Evolutionary conservation across 2,329 filamentous ascomycete genomes (phyloP).

Genomic region (Neonectria hederae): DNA sequence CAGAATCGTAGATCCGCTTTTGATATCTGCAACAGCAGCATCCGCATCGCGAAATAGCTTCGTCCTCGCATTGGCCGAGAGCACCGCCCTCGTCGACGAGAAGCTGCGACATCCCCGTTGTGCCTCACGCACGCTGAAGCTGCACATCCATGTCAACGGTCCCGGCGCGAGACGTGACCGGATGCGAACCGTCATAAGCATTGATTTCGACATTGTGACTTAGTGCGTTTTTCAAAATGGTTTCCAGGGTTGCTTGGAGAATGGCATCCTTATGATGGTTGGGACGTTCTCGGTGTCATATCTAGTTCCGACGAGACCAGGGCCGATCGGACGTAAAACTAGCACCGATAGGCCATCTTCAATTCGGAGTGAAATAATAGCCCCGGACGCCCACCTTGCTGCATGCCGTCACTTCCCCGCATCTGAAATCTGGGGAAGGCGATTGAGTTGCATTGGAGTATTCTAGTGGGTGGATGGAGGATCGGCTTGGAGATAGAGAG

Average conservation of each 20-base stretch:
- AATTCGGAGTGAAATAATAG: slow-evolving; percentile 13
- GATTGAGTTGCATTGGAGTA: neutral
- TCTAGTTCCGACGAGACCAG: slow-evolving; percentile 10
- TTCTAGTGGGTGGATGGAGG: neutral
- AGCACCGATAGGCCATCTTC: slow-evolving; percentile 2
- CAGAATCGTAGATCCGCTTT: slow-evolving; percentile 75
- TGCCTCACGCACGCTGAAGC: slow-evolving; percentile 30
- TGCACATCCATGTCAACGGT: slow-evolving; percentile 35
- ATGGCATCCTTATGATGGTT: slow-evolving; percentile 5
- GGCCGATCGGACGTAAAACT: slow-evolving; percentile 11
- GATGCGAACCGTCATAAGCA: slow-evolving; percentile 16
- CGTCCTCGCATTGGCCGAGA: slow-evolving; percentile 42
- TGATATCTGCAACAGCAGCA: slow-evolving; percentile 74
- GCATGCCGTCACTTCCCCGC: slow-evolving; percentile 1
- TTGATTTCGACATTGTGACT: slow-evolving; percentile 14
- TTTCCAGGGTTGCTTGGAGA: neutral
- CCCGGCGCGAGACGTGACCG: slow-evolving; percentile 17
- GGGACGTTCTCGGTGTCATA: slow-evolving; percentile 7
- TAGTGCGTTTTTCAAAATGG: neutral
- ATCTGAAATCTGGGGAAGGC: neutral
- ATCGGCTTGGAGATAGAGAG: neutral
- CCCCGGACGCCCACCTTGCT: neutral
- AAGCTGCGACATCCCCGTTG: slow-evolving; percentile 26
- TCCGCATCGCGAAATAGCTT: slow-evolving; percentile 67
- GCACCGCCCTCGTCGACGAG: slow-evolving; percentile 28